phyloP scores from a whole-genome alignment of 805 yeast genomes.

The Metschnikowia gruessii region DNA sequence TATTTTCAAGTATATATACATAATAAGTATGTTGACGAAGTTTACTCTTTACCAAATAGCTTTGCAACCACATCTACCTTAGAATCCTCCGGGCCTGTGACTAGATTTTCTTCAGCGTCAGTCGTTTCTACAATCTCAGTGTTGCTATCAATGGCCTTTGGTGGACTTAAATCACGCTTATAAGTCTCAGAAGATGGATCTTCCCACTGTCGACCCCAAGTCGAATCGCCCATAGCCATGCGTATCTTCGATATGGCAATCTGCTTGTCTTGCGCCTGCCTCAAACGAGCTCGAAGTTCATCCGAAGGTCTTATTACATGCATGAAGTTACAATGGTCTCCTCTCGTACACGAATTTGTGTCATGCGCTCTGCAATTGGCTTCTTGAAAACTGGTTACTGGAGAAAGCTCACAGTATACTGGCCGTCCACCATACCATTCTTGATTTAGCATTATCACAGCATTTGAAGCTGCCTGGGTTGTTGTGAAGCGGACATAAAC shows the following conservation, averaged over 20 bases:
- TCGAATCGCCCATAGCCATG: constrained; percentile 11
- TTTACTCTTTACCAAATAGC: constrained; percentile 10
- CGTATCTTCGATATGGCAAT: constrained; percentile 17
- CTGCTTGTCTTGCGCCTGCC: constrained; percentile 35
- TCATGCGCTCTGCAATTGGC: constrained; percentile 77
- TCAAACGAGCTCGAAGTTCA: constrained; percentile 41
- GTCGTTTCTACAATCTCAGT: not conserved
- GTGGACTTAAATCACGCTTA: constrained; percentile 2
- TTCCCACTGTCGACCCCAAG: constrained; percentile 22
- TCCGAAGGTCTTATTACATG: constrained; percentile 62
- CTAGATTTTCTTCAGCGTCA: not conserved
- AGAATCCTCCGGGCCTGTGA: constrained; percentile 3
- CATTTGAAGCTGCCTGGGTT: constrained; percentile 56
- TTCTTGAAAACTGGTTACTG: constrained; percentile 66
- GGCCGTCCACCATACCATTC: constrained; percentile 85
- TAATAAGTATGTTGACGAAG: not conserved
- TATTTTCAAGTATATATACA: not conserved
- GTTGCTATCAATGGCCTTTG: not conserved
- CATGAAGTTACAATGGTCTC: constrained; percentile 82
- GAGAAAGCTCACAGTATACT: constrained; percentile 72
- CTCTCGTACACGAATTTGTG: constrained; percentile 63
- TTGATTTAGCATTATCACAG: constrained; percentile 60
- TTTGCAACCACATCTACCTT: constrained; percentile 19
- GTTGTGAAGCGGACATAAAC: constrained; percentile 66
- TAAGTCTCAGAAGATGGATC: constrained; percentile 13